Base-by-base conservation (phyloP, 202 grass and related monocot genomes). In the Tripidium arundinaceum region DNA sequence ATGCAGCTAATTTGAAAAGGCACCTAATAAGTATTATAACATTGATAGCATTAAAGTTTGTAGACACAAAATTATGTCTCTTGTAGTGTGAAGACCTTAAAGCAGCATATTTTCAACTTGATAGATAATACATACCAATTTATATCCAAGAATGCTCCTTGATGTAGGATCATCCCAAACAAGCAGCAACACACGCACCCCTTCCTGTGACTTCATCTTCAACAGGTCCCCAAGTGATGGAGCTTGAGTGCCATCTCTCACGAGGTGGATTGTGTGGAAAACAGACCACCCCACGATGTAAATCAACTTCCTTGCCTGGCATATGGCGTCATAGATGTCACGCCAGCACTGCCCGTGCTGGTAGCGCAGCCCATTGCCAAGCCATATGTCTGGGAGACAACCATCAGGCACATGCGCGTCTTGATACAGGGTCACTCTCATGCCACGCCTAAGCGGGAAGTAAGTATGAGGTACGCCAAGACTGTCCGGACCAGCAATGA, bases 211-310 rank as follows among this genome's bases (percentile, higher is more conserved):
- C 71, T 97, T 94, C 7, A 21, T 62, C 81, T 94, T 94, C 49
- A 97, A 78, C 76, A 92, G 81, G 7, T 97, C 87, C 40, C 91
- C 91, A 5, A 93, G 71, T 25, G 76, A 89, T 2, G 43, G 64
- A 24, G 11, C 18, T 16, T 78, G 66, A 49, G 37, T 11, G 15
- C 37, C 81, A 26, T 94, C 89, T 37, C 94, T 77, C 61, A 92
- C 26, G 16, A 94, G 83, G 66, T 85, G 58, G 27, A 94, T 79
- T 11, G 85, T 91, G 78, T 91, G 89, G 78, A 87, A 92, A 19
- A 97, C 83, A n/a, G 91, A 94, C 91, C 91, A 97, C 11, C 94
- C 94, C 11, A 80, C 83, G 13, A 97, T 97, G 81, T 92, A 97
- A 85, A 94, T 90, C 74, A 97, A 50, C 47, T 83, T 81, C 19